Evolutionary conservation across 192 early-diverging fungal genomes (phyloP).

Genomic region (Backusella psychrophila): DNA sequence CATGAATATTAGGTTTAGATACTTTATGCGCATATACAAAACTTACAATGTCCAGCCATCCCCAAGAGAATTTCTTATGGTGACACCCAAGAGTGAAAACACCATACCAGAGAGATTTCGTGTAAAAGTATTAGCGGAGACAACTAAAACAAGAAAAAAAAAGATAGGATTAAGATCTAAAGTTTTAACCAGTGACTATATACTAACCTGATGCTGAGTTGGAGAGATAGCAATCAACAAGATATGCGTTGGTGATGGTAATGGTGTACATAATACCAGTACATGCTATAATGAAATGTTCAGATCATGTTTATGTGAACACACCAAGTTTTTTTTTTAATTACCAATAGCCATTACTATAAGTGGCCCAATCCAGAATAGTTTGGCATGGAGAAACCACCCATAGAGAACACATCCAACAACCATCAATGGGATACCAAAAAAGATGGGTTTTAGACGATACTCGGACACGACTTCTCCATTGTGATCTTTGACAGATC

Average conservation of each 20-base stretch:
- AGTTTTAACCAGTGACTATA: neutral
- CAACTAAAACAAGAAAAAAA: neutral
- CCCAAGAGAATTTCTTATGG: constrained; percentile 7
- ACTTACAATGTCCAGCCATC: constrained; percentile 31
- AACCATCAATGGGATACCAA: constrained; percentile 16
- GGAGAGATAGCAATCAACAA: constrained; percentile 9
- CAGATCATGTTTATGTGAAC: neutral
- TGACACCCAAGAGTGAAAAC: constrained; percentile 19
- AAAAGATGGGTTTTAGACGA: constrained; percentile 7
- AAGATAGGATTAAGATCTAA: too few relatives aligned
- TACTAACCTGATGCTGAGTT: constrained; percentile 18
- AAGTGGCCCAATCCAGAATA: constrained; percentile 4
- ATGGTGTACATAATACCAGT: constrained; percentile 21
- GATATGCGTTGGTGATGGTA: constrained; percentile 16
- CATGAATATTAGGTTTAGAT: neutral
- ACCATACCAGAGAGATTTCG: constrained; percentile 15
- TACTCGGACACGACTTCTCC: neutral
- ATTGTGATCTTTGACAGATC: neutral
- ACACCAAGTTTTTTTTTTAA: neutral
- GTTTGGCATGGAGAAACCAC: constrained; percentile 13
- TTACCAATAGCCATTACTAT: constrained; percentile 10
- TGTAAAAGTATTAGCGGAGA: constrained; percentile 14
- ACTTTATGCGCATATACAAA: neutral
- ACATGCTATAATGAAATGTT: neutral
- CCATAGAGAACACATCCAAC: constrained; percentile 19